Evolutionary conservation across 176 grass and related monocot species (phyloP), one percentile per base, ranked within the genome.

Genomic region (Neostapfia colusana): DNA sequence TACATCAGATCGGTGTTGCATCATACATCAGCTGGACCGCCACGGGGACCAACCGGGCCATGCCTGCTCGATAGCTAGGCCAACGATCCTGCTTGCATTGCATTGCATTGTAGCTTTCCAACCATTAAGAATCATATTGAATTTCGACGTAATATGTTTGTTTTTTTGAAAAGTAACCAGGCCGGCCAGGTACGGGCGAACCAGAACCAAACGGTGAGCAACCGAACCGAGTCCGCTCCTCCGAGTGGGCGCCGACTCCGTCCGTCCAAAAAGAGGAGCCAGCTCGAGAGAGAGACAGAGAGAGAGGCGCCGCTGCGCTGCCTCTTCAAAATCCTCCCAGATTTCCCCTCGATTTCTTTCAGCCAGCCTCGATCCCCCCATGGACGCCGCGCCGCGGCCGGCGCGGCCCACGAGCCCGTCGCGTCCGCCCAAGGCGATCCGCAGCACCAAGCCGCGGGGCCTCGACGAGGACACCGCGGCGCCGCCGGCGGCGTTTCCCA

Each of bases 391-490:
- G 43, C 35, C 42, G 54, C 35, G 43, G 36, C 73, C 79, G 27
- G 62, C 89, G 18, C 75, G 83, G 21, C 84, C 85, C 51, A 97
- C 85, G 40, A 88, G 88, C 67, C 93, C 90, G 54, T 93, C 90
- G 26, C 83, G 83, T 21, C 81, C 91, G 36, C 90, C 90, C 61
- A 95, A 91, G 85, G 80, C 76, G 72, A 88, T 93, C 48, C 82
- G 82, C 21, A 95, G 89, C 75, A 97, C 90, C 20, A 83, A 89
- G 83, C 93, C 90, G 48, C 90, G 90, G 15, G 93, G 93, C 0
- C 81, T 97, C 44, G 90, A 93, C 77, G 93, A 97, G 82, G 93
- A 97, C 81, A 91, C 90, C 35, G 88, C 89, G 26, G 85, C 90
- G 53, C 87, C 81, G 56, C 84, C 70, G 43, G 73, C 84, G 13